A percentile compares a stretch with the other conserved stretches of the same genome.
Evolutionary conservation across 352 stramenopile species (phyloP).

Genomic region (Plasmopara muralis): DNA sequence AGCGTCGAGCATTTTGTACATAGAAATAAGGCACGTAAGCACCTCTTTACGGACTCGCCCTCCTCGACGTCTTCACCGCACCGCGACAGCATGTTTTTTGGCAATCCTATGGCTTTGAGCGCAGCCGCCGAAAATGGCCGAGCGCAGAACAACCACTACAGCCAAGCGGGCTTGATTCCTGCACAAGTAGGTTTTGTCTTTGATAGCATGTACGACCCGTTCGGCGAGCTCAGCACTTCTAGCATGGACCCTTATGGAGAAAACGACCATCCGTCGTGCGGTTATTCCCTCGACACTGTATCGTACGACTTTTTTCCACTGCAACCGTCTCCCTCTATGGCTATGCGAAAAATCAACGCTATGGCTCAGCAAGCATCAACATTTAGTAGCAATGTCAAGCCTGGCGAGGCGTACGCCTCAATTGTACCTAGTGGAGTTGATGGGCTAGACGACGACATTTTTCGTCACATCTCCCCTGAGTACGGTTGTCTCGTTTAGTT

Average conservation of each 20-base stretch:
- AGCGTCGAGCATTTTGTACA: constrained; percentile 21
- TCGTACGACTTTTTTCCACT: constrained; percentile 49
- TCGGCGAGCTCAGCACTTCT: constrained; percentile 30
- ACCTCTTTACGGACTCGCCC: constrained; percentile 40
- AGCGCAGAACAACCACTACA: constrained; percentile 22
- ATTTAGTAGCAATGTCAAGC: constrained; percentile 3
- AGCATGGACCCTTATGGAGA: constrained; percentile 43
- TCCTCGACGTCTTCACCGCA: constrained; percentile 33
- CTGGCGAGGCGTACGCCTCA: constrained; percentile 6
- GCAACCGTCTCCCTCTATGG: constrained; percentile 42
- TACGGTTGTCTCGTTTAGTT: constrained; percentile 73
- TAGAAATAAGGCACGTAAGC: constrained; percentile 36
- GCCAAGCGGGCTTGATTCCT: constrained; percentile 13
- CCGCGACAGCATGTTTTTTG: constrained; percentile 30
- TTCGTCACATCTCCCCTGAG: constrained; percentile 78
- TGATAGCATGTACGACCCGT: constrained; percentile 37
- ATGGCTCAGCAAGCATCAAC: constrained; percentile 7
- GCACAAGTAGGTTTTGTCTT: constrained; percentile 26
- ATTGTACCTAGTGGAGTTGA: constrained; percentile 19
- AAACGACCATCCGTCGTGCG: constrained; percentile 40
- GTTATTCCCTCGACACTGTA: constrained; percentile 42
- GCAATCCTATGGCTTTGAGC: constrained; percentile 24
- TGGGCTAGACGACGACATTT: constrained; percentile 63
- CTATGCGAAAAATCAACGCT: constrained; percentile 23
- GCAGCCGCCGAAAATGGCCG: constrained; percentile 19